These are phyloP conservation scores for Lipomyces yarrowii DNA, from an alignment of 1,139 yeast genomes.

Conservation along the genomic window DNA sequence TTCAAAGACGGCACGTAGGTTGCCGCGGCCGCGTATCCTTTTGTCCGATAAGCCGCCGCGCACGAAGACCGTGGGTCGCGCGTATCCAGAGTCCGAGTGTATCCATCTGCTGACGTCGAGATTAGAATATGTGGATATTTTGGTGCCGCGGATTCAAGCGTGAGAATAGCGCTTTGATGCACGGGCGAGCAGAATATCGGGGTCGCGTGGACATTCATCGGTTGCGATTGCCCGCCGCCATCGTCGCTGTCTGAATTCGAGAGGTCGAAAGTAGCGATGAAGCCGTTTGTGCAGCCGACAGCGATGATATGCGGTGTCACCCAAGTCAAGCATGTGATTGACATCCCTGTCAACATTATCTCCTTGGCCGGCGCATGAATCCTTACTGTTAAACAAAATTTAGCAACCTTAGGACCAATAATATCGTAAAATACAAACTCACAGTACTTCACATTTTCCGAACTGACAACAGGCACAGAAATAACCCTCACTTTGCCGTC, in stretches of 20 bases:
- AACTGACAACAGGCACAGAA: slow-evolving; percentile 3
- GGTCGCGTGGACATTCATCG: slow-evolving; percentile 1
- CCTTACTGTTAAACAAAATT: neutral
- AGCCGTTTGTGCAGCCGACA: slow-evolving; percentile 25
- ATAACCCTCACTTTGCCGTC: slow-evolving; percentile 25
- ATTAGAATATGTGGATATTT: slow-evolving; percentile 11
- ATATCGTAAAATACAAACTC: neutral
- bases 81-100: slow-evolving; percentile 16
- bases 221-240: neutral
- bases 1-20: slow-evolving; percentile 6
- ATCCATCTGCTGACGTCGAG: slow-evolving; percentile 25
- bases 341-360: slow-evolving; percentile 21
- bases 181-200: slow-evolving; percentile 21
- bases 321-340: slow-evolving; percentile 21
- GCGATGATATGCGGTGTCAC: slow-evolving; percentile 11
- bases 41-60: slow-evolving; percentile 10
- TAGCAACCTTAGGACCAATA: neutral
- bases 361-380: slow-evolving; percentile 8
- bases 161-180: slow-evolving; percentile 10
- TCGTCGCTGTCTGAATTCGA: neutral
- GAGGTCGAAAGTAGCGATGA: slow-evolving; percentile 21
- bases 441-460: neutral
- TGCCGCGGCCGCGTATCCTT: neutral
- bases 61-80: slow-evolving; percentile 19
- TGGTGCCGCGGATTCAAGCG: slow-evolving; percentile 6